phyloP scores from a whole-genome alignment of 352 stramenopile species.

The Pythium aristosporum region DNA sequence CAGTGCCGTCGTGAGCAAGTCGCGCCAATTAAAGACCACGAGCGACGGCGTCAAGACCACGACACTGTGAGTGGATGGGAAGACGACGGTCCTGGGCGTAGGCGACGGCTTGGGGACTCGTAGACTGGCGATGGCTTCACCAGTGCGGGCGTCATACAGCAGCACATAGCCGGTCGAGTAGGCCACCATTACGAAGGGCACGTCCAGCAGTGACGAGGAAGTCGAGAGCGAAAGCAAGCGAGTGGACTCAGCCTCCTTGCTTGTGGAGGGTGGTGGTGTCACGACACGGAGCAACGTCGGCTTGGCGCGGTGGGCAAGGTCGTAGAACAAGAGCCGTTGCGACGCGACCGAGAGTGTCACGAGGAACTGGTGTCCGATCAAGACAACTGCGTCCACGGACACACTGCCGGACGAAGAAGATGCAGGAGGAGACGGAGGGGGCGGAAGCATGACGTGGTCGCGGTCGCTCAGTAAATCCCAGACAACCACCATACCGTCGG shows the following conservation, averaged over 20 bases:
- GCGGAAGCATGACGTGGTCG: constrained; percentile 29
- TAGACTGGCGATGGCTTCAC: constrained; percentile 43
- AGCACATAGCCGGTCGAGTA: constrained; percentile 50
- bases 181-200: constrained; percentile 40
- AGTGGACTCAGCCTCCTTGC: constrained; percentile 4
- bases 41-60: constrained; percentile 21
- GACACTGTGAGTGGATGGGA: constrained; percentile 3
- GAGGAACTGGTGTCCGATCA: constrained; percentile 24
- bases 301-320: constrained; percentile 29
- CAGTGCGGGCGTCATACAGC: constrained; percentile 47
- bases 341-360: constrained; percentile 33
- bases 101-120: constrained; percentile 12
- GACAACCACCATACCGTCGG: constrained; percentile 43
- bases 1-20: constrained; percentile 39
- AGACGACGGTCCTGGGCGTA: constrained; percentile 3
- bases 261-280: constrained; percentile 24
- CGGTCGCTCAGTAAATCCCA: constrained; percentile 54
- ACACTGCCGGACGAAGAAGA: not conserved
- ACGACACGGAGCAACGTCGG: constrained; percentile 37
- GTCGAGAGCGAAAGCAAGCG: constrained; percentile 26
- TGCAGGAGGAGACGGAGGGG: not conserved
- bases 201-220: constrained; percentile 23
- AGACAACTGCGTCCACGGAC: not conserved
- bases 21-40: constrained; percentile 35
- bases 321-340: constrained; percentile 49